Evolutionary conservation across 176 grass and related monocot species (phyloP), one percentile per base, ranked within the genome.

Genomic region (Hordeum marinum): DNA sequence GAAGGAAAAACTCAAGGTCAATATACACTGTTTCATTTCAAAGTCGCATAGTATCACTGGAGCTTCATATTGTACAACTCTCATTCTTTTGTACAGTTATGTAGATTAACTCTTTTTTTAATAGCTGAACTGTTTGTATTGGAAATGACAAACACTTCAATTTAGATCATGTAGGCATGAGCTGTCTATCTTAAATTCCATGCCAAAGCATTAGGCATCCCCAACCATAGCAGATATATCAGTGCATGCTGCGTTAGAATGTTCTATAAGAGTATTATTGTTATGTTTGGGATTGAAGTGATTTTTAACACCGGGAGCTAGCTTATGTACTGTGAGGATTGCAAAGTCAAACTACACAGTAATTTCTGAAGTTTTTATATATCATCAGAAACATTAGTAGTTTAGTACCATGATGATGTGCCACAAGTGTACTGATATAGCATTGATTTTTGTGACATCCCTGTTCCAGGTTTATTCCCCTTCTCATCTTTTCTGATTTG

Each of bases 1-100:
- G 90, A 92, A 90, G 78, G 81, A 68, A 25, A 68, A 88, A 27
- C 21, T 76, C 54, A 76, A 81, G 78, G 42, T 82, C 57, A 77
- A 85, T 79, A 79, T 77, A 83, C 75, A 45, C 80, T 68, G 76
- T 89, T 85, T 84, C 64, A 60, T 84, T 85, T 12, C 11, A 63
- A 40, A 45, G 45, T 65, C 80, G 35, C 74, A 24, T 79, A 63
- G 65, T 85, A 63, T 57, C 23, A 77, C 64, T 9, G 62, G 48
- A 82, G 29, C 62, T 70, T 68, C 31, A 34, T 63, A 48, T 24
- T 77, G 69, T 81, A 77, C 24, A 35, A 36, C 68, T 46, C 45
- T 31, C 11, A 18, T 63, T 64, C 26, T 77, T 57, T 34, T 90
- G 87, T 90, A 82, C 80, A 80, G 84, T 69, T 77, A 29, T 81